Base-by-base conservation (phyloP, 1,284 basidiomycete species). In the Ustilago tritici region DNA sequence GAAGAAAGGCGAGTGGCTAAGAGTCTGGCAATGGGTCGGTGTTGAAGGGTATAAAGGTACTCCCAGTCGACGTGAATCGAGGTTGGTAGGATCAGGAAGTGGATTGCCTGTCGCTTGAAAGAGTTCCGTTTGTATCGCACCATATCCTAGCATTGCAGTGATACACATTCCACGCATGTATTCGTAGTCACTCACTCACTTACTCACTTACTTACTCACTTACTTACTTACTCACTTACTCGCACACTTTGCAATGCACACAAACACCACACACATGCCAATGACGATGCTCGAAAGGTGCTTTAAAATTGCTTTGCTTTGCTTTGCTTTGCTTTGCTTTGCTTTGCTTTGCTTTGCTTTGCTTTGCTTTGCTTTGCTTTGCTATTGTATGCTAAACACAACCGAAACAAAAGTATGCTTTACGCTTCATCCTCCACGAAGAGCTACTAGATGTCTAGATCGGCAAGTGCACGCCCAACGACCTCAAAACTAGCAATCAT, bases 401-500 rank as follows among this genome's bases (percentile, higher is more conserved):
- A 31, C 23, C n/a, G 15, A 46, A 46, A 7, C 0, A 19, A 17
- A 46, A 46, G n/a, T 19, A 8, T 15, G 43, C 14, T 32, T 43
- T 23, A 31, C 17, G 38, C 28, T 41, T 28, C 40, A 43, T 41
- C 7, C 34, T 38, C 2, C 35, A 17, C 17, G 15, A 11, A 4
- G 8, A 28, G 23, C 14, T 31, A 4, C 40, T 43, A 70, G 43
- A 75, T 36, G 12, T 77, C 70, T 19, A 77, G 23, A 64, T 78
- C 78, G 9, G 75, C 78, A 19, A 80, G 53, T 6, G 49, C 50
- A 3, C 79, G 62, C 2, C 83, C 82, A 3, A 89, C 88, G 28
- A 88, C 94, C 90, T 99, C 95, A 85, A 93, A 99, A 84, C 92
- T 95, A 63, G 93, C 92, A 86, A 99, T 98, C 95, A 96, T 95